These are phyloP conservation scores for Ilex paraguariensis DNA, from an alignment of 305 asterid species.

Conservation along the genomic window DNA sequence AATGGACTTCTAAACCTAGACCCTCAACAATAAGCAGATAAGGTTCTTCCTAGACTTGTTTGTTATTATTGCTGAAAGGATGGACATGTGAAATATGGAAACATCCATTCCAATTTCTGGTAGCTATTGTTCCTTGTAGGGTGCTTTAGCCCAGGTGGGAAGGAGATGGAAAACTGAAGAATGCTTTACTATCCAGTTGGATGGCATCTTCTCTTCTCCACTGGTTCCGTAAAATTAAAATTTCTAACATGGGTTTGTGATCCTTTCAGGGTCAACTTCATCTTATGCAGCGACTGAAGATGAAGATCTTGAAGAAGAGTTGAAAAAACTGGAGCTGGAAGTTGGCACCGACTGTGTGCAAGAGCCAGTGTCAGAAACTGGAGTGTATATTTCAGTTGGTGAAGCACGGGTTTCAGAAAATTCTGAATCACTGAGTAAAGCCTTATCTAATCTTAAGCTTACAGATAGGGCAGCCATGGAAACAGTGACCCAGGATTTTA, in stretches of 20 bases:
- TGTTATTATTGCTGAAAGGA: too few relatives aligned
- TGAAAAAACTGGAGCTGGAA: conserved; percentile 49
- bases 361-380: conserved; percentile 12
- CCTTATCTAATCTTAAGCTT: conserved; percentile 47
- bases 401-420: conserved; percentile 25
- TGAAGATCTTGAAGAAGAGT: conserved; percentile 69
- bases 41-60: too few relatives aligned
- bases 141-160: not conserved
- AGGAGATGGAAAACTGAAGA: too few relatives aligned
- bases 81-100: not conserved
- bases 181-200: not conserved
- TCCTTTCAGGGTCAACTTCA: conserved; percentile 34
- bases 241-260: conserved; percentile 8
- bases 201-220: not conserved
- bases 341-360: conserved; percentile 21
- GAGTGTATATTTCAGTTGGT: conserved; percentile 8
- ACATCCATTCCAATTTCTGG: not conserved
- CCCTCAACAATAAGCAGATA: too few relatives aligned
- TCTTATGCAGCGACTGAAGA: conserved; percentile 40
- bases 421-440: conserved; percentile 41
- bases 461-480: conserved; percentile 21
- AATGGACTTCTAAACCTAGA: too few relatives aligned
- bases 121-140: not conserved
- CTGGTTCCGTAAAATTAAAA: not conserved
- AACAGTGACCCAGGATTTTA: conserved; percentile 14